These are phyloP conservation scores for Phyllosticta citribraziliensis DNA, from an alignment of 2,329 filamentous ascomycete genomes.

Conservation along the genomic window DNA sequence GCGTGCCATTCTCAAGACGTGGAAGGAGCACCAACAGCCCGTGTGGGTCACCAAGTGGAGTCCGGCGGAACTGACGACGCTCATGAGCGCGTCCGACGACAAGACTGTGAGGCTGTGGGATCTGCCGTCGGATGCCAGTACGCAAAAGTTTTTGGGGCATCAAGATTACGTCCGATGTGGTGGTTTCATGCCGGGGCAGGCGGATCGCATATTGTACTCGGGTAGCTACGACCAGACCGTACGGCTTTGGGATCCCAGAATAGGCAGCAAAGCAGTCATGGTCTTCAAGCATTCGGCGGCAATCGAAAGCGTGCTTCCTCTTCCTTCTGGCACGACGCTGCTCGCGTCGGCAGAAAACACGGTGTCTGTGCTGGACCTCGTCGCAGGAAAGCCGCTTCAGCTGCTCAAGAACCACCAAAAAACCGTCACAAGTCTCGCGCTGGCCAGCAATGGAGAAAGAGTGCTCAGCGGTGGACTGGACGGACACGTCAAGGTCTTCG, in stretches of 20 bases:
- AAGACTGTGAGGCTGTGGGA: conserved; percentile 91
- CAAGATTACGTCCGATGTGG: conserved; percentile 86
- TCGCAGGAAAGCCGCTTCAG: conserved; percentile 79
- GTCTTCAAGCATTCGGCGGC: conserved; percentile 90
- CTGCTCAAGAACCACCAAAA: conserved; percentile 93
- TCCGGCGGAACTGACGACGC: conserved; percentile 71
- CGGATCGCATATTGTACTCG: conserved; percentile 65
- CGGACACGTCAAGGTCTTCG: conserved; percentile 94
- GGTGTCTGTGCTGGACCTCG: conserved; percentile 84
- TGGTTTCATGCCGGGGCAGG: conserved; percentile 69
- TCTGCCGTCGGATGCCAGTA: conserved; percentile 67
- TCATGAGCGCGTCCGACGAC: conserved; percentile 89
- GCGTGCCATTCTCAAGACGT: conserved; percentile 87
- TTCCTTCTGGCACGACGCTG: conserved; percentile 77
- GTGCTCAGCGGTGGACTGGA: conserved; percentile 84
- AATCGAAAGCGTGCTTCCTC: conserved; percentile 77
- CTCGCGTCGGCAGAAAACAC: conserved; percentile 76
- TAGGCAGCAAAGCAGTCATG: conserved; percentile 59
- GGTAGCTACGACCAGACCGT: conserved; percentile 95
- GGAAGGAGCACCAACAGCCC: conserved; percentile 88
- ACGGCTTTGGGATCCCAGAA: conserved; percentile 82
- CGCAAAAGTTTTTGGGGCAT: conserved; percentile 74
- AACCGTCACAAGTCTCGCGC: conserved; percentile 79
- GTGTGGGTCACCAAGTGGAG: conserved; percentile 89
- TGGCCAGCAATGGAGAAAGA: conserved; percentile 70